These are phyloP conservation scores for Spinellus fusiger DNA, from an alignment of 192 early-diverging fungal species.

Conservation along the genomic window DNA sequence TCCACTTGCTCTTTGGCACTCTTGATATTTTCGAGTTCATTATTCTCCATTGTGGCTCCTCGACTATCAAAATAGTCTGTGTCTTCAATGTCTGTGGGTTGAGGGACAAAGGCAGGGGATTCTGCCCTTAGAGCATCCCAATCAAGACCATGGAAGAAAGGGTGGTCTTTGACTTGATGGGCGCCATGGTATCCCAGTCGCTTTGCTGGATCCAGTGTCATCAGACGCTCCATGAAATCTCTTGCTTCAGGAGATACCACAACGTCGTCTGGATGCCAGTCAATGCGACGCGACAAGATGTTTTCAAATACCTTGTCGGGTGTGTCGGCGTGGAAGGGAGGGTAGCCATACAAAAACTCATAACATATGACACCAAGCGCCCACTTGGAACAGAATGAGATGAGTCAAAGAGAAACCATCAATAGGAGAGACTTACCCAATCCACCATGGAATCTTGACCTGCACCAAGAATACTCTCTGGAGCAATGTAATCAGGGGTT, in stretches of 20 bases:
- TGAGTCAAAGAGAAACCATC: neutral
- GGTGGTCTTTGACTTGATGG: constrained; percentile 69
- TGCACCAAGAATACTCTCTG: constrained; percentile 81
- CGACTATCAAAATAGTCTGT: constrained; percentile 93
- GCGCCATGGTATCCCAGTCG: constrained; percentile 71
- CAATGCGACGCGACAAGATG: constrained; percentile 71
- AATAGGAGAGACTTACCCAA: constrained; percentile 54
- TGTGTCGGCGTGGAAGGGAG: constrained; percentile 77
- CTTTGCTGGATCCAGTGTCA: constrained; percentile 55
- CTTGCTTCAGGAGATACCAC: constrained; percentile 69
- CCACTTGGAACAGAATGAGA: constrained; percentile 50
- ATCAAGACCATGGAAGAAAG: constrained; percentile 67
- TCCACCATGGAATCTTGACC: constrained; percentile 85
- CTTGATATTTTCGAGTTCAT: constrained; percentile 34
- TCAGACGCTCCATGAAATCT: constrained; percentile 73
- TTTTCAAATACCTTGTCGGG: constrained; percentile 81
- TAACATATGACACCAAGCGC: constrained; percentile 85
- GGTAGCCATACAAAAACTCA: constrained; percentile 78
- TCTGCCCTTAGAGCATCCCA: constrained; percentile 61
- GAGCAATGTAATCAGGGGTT: constrained; percentile 85
- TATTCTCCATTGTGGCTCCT: constrained; percentile 60
- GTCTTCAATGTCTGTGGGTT: constrained; percentile 69
- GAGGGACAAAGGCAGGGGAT: constrained; percentile 78
- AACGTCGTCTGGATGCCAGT: constrained; percentile 70
- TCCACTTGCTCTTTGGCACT: constrained; percentile 36